Evolutionary conservation across 2,329 filamentous ascomycete genomes (phyloP), one percentile per base, ranked within the genome.

Genomic region (Paracamarosporium sp.): DNA sequence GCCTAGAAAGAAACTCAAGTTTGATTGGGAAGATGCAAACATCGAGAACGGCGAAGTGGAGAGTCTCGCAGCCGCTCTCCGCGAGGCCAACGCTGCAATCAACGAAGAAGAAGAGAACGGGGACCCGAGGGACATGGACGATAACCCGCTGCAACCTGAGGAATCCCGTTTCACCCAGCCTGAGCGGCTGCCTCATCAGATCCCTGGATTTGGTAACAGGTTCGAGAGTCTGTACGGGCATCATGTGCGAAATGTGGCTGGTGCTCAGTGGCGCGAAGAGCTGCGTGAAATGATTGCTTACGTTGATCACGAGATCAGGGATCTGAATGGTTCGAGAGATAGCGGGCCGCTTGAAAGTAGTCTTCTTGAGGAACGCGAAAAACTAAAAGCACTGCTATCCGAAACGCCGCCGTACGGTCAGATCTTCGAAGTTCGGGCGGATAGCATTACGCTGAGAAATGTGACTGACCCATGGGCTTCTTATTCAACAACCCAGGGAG

Each of bases 201-300:
- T 36, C 1, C 2, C 11, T 4, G 45, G 31, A 2, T 35, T 35
- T n/a, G 45, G n/a, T 2, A n/a, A 12, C 2, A 25, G 13, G 30
- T 28, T 48, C 4, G 27, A 48, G 17, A 35, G 20, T 8, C 12
- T 12, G 6, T 56, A 56, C 24, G 53, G 38, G 11, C 46, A 56
- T 15, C 53, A 56, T 31, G 24, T 56, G 5, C 38, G 30, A 3
- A 51, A 51, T 22, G 38, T 51, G 5, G 53, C 53, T 8, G 30
- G 43, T 1, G 30, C 11, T 4, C 53, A 56, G 38, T 56, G 53
- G 53, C 30, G 53, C 2, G 31, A 46, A 12, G 46, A 56, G 24
- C 28, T 56, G 8, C 38, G 53, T 5, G 24, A 38, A 15, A 50
- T 50, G 47, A 48, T 48, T 25, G 11, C 45, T n/a, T 48, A 15